Evolutionary conservation across 1,284 basidiomycete genomes (phyloP).

Genomic region (Fistulinella cinereoalba): DNA sequence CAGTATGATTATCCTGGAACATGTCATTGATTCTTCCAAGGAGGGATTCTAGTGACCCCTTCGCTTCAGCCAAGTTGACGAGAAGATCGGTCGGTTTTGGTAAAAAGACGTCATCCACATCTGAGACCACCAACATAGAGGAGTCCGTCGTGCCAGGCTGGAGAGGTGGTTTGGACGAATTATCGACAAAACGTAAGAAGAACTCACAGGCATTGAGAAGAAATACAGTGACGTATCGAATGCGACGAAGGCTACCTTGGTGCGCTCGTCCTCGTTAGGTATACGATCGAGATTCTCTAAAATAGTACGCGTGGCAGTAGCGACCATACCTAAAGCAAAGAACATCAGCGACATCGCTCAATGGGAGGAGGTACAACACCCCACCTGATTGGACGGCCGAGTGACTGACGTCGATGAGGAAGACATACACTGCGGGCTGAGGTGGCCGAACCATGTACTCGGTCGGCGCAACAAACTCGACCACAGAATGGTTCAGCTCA

Average conservation of each 20-base stretch:
- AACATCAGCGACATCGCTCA: background rate
- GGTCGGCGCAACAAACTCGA: slow-evolving; percentile 97
- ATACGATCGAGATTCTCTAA: slow-evolving; percentile 94
- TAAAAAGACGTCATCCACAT: slow-evolving; percentile 95
- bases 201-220: slow-evolving; percentile 82
- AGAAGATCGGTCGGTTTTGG: slow-evolving; percentile 96
- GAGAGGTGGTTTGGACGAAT: background rate
- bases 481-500: slow-evolving; percentile 90
- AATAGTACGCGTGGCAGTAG: slow-evolving; percentile 94
- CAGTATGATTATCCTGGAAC: slow-evolving; percentile 91
- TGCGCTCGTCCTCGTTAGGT: slow-evolving; percentile 91
- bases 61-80: slow-evolving; percentile 88
- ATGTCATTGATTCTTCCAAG: slow-evolving; percentile 88
- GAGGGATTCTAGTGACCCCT: slow-evolving; percentile 79
- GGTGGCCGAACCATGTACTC: slow-evolving; percentile 99
- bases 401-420: slow-evolving; percentile 96
- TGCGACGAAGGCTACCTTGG: slow-evolving; percentile 90
- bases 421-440: slow-evolving; percentile 95
- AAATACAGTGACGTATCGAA: slow-evolving; percentile 95
- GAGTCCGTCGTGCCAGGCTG: slow-evolving; percentile 83
- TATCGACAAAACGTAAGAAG: background rate
- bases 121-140: slow-evolving; percentile 95
- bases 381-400: slow-evolving; percentile 82
- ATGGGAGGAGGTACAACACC: slow-evolving; percentile 7
- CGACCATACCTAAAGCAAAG: slow-evolving; percentile 80